Evolutionary conservation across 2,329 filamentous ascomycete species (phyloP).

Genomic region (Mycosphaerella sp.): DNA sequence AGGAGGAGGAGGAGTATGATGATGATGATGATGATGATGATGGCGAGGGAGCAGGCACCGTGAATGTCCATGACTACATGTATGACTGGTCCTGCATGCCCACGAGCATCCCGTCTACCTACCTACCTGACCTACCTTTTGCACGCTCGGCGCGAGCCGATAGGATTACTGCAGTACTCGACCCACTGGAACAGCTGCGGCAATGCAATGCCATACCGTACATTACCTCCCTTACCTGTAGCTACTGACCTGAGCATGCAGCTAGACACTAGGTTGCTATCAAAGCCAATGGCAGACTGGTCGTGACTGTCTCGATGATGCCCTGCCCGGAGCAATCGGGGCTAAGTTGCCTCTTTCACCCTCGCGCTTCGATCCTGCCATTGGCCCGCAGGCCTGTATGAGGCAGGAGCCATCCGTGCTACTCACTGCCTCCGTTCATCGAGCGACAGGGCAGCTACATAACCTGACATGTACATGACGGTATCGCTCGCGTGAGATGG

Average conservation of each 20-base stretch:
- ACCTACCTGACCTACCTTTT: conserved; percentile 4
- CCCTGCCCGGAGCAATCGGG: conserved; percentile 23
- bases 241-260: conserved; percentile 26
- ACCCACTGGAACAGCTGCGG: conserved; percentile 25
- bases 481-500: conserved; percentile 23
- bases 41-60: conserved; percentile 3
- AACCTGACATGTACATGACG: background rate
- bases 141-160: conserved; percentile 15
- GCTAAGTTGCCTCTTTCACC: conserved; percentile 15
- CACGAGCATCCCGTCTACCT: conserved; percentile 18
- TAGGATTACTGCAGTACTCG: conserved; percentile 10
- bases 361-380: conserved; percentile 13
- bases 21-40: too few species aligned
- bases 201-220: background rate
- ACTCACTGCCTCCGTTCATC: conserved; percentile 11
- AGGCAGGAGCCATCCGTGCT: conserved; percentile 11
- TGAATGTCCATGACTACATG: background rate
- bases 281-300: conserved; percentile 28
- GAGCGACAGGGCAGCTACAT: background rate
- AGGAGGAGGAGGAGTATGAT: too few species aligned
- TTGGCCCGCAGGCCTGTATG: conserved; percentile 7
- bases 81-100: conserved; percentile 12
- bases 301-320: conserved; percentile 23
- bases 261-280: conserved; percentile 31
- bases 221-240: background rate